These are phyloP conservation scores for Rhypophila decipiens DNA, from an alignment of 495 filamentous ascomycete genomes.

Conservation along the genomic window DNA sequence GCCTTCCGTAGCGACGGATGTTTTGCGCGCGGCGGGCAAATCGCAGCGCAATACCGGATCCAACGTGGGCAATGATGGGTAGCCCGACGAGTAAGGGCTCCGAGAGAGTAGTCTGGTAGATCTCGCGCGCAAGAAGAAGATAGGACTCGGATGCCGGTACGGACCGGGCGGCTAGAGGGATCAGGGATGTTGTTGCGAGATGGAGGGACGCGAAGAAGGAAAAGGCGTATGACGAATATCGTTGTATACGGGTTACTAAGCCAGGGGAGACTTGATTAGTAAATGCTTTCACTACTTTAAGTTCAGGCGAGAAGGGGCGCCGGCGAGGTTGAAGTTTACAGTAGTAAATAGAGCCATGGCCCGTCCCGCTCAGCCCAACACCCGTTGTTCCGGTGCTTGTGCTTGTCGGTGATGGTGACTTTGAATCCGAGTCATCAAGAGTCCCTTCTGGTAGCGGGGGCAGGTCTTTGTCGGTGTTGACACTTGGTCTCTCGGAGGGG, in stretches of 20 bases:
- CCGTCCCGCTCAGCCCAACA: slow-evolving; percentile 51
- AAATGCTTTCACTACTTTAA: not conserved
- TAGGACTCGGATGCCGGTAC: slow-evolving; percentile 52
- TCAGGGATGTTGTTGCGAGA: slow-evolving; percentile 70
- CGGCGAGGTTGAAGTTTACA: slow-evolving; percentile 38
- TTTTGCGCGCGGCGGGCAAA: slow-evolving; percentile 63
- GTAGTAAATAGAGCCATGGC: slow-evolving; percentile 53
- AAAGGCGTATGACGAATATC: slow-evolving; percentile 84
- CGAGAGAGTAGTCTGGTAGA: slow-evolving; percentile 75
- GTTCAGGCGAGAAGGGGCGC: slow-evolving; percentile 8
- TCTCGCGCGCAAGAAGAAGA: slow-evolving; percentile 59
- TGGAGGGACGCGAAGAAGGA: slow-evolving; percentile 71
- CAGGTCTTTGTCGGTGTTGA: slow-evolving; percentile 53
- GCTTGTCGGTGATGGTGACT: slow-evolving; percentile 10
- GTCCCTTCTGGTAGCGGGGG: slow-evolving; percentile 32
- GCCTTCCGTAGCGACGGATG: slow-evolving; percentile 51
- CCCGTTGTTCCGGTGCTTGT: slow-evolving; percentile 4
- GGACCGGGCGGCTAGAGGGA: slow-evolving; percentile 55
- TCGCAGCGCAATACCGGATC: slow-evolving; percentile 68
- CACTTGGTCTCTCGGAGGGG: slow-evolving; percentile 19
- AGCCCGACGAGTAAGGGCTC: slow-evolving; percentile 58
- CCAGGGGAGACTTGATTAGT: slow-evolving; percentile 2
- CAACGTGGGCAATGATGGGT: slow-evolving; percentile 51
- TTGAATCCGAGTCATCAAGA: slow-evolving; percentile 13
- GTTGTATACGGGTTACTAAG: slow-evolving; percentile 71